These are phyloP conservation scores for Backusella macrospora DNA, from an alignment of 192 early-diverging fungal genomes.

Conservation along the genomic window DNA sequence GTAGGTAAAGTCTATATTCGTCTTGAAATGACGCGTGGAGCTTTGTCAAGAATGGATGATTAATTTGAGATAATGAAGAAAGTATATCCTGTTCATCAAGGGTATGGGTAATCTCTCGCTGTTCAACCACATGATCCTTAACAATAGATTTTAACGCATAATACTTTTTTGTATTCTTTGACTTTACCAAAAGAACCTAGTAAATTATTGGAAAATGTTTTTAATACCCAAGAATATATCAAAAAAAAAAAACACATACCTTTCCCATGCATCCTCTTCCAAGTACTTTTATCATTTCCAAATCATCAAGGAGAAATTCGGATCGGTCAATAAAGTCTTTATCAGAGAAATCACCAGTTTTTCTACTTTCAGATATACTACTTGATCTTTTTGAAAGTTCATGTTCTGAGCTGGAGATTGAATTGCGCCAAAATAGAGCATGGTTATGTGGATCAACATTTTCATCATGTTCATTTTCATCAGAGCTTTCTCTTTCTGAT, in stretches of 20 bases:
- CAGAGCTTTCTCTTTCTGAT: neutral
- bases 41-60: constrained; percentile 90
- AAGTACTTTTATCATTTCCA: constrained; percentile 53
- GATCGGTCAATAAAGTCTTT: constrained; percentile 14
- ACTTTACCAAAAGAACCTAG: constrained; percentile 52
- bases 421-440: neutral
- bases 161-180: constrained; percentile 40
- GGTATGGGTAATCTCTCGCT: constrained; percentile 77
- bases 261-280: constrained; percentile 63
- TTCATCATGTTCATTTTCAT: neutral
- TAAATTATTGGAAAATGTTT: too few relatives aligned
- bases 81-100: constrained; percentile 85
- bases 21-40: constrained; percentile 92
- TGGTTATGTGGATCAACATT: neutral
- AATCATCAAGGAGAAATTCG: constrained; percentile 45
- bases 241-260: constrained; percentile 28
- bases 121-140: constrained; percentile 67
- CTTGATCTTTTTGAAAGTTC: neutral
- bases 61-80: constrained; percentile 58
- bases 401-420: neutral
- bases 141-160: constrained; percentile 58
- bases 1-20: constrained; percentile 77
- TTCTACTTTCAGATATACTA: neutral
- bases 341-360: neutral
- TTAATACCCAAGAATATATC: neutral